These are phyloP conservation scores for Boletus pseudo-olivaceus DNA, from an alignment of 768 basidiomycete species.

Conservation along the genomic window DNA sequence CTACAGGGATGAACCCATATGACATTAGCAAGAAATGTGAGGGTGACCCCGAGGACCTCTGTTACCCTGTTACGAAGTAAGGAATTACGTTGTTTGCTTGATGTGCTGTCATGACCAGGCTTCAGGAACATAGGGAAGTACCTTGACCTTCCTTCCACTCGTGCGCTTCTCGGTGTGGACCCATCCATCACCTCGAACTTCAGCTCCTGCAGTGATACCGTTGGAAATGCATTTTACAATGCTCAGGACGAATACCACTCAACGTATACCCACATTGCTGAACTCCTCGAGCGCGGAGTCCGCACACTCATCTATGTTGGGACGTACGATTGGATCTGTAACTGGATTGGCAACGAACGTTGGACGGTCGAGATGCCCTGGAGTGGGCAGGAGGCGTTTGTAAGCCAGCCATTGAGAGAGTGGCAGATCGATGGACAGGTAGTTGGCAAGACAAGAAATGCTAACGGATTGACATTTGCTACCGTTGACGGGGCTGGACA, in stretches of 20 bases:
- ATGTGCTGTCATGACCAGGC: background rate
- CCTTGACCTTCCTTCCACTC: conserved; percentile 56
- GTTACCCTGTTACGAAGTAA: conserved; percentile 49
- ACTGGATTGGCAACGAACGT: conserved; percentile 71
- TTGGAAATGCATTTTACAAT: conserved; percentile 46
- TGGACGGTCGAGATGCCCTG: conserved; percentile 76
- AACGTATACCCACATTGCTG: conserved; percentile 37
- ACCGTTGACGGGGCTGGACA: conserved; percentile 71
- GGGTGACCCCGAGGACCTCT: conserved; percentile 47
- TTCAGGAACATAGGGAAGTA: conserved; percentile 55
- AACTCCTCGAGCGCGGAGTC: conserved; percentile 71
- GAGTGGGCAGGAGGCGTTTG: conserved; percentile 58
- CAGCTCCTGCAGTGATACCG: conserved; percentile 37
- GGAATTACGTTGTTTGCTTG: background rate
- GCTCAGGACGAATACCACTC: conserved; percentile 39
- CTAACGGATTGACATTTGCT: conserved; percentile 62
- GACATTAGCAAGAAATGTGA: conserved; percentile 65
- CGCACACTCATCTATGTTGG: conserved; percentile 72
- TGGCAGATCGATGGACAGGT: conserved; percentile 52
- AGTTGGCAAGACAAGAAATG: conserved; percentile 55
- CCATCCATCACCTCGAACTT: conserved; percentile 39
- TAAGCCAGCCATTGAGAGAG: conserved; percentile 44
- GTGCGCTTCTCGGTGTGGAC: conserved; percentile 61
- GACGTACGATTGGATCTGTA: conserved; percentile 77
- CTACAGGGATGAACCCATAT: conserved; percentile 53